Percentiles rank a stretch among this genome's conserved stretches.
Evolutionary conservation across 352 stramenopile species (phyloP).

Genomic region (Blastocystis sp.): DNA sequence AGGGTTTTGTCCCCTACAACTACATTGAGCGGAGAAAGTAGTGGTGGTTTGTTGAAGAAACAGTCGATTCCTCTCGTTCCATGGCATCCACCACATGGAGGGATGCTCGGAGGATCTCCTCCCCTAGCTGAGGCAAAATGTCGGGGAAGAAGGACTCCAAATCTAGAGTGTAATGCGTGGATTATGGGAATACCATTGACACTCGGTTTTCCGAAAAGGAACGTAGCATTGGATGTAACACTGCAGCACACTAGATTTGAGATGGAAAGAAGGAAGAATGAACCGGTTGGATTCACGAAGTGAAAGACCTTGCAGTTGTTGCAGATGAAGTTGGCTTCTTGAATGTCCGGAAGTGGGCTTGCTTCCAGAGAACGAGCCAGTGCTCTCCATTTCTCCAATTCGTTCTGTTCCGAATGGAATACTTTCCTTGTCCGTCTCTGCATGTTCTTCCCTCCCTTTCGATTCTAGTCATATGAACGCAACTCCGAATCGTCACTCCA

Average conservation of each 20-base stretch:
- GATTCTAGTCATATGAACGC: neutral
- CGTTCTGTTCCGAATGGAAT: neutral
- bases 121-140: neutral
- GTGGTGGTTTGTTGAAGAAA: neutral
- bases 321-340: neutral
- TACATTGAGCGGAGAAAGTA: conserved; percentile 43
- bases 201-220: neutral
- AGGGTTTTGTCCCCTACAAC: conserved; percentile 66
- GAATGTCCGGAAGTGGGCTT: neutral
- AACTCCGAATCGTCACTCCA: neutral
- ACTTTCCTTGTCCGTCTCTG: neutral
- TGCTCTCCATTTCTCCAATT: neutral
- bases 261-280: neutral
- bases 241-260: neutral
- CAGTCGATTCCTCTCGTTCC: neutral
- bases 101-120: neutral
- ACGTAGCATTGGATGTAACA: neutral
- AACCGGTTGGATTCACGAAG: neutral
- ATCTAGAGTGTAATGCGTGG: neutral
- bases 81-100: neutral
- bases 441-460: neutral
- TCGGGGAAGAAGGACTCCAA: neutral
- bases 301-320: neutral
- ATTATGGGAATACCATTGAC: neutral
- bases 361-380: neutral